Evolutionary conservation across 1,284 basidiomycete genomes (phyloP).

Genomic region (Cryptococcus sp.): DNA sequence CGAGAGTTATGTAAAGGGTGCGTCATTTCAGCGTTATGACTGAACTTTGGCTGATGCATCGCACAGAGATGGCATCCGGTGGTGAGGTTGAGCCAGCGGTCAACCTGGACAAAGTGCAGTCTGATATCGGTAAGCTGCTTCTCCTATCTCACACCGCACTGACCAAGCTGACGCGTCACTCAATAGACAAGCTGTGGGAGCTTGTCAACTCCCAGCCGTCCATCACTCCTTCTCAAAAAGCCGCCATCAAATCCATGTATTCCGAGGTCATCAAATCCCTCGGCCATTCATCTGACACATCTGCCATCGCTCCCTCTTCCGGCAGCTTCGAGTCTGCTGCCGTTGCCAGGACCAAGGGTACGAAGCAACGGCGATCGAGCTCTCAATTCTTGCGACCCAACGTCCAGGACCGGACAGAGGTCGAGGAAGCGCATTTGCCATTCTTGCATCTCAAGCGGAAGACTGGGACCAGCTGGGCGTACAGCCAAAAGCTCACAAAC

Average conservation of each 20-base stretch:
- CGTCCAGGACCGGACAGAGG: conserved; percentile 65
- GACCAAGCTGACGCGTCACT: conserved; percentile 4
- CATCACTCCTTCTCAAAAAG: conserved; percentile 95
- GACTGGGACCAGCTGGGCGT: conserved; percentile 94
- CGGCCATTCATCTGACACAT: conserved; percentile 64
- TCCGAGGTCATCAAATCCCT: conserved; percentile 80
- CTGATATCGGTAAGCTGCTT: conserved; percentile 67
- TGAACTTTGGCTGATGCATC: conserved; percentile 8
- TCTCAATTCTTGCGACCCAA: conserved; percentile 94
- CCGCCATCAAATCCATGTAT: conserved; percentile 94
- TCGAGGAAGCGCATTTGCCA: conserved; percentile 88
- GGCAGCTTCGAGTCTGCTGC: conserved; percentile 23
- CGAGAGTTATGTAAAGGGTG: conserved; percentile 86
- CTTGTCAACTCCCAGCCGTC: conserved; percentile 95
- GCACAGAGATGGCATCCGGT: conserved; percentile 87
- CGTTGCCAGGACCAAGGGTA: conserved; percentile 39
- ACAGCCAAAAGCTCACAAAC: conserved; percentile 92
- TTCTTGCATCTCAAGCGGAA: conserved; percentile 95
- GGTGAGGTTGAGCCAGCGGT: conserved; percentile 77
- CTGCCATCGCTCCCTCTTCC: conserved; percentile 19
- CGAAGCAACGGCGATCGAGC: conserved; percentile 70
- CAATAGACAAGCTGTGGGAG: conserved; percentile 82
- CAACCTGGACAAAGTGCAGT: conserved; percentile 95
- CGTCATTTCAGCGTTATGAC: conserved; percentile 7
- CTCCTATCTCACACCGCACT: neutral